Percentiles rank a stretch among this genome's conserved stretches.
Evolutionary conservation across 768 basidiomycete species (phyloP).

Genomic region (Dacryopinax primogenitus): DNA sequence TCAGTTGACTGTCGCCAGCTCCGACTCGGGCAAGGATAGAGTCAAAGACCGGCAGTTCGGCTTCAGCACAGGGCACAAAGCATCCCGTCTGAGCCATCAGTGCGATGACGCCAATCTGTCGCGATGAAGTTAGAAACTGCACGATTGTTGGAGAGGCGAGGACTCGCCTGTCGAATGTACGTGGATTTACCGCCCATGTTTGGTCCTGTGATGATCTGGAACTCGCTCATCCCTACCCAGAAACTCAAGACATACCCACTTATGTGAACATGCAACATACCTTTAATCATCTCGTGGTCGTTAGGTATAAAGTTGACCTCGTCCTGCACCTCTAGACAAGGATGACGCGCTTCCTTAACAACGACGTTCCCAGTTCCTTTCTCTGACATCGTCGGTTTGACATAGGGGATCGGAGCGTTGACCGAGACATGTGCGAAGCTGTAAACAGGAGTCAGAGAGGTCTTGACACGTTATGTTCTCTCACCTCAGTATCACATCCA

Average conservation of each 20-base stretch:
- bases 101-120: conserved; percentile 86
- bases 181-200: conserved; percentile 99
- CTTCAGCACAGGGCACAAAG: conserved; percentile 85
- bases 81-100: conserved; percentile 93
- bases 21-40: conserved; percentile 92
- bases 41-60: conserved; percentile 83
- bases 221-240: conserved; percentile 64
- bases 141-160: not conserved
- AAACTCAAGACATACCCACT: not conserved
- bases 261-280: conserved; percentile 27
- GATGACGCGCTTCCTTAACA: conserved; percentile 80
- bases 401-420: conserved; percentile 74
- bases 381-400: conserved; percentile 68
- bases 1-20: conserved; percentile 93
- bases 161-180: conserved; percentile 71
- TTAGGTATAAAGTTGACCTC: conserved; percentile 92
- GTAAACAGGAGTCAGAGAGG: conserved; percentile 8
- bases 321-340: conserved; percentile 92
- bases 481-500: conserved; percentile 85
- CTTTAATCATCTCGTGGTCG: conserved; percentile 87
- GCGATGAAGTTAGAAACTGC: conserved; percentile 11
- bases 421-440: conserved; percentile 89
- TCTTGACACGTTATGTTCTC: conserved; percentile 14
- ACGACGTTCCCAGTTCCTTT: conserved; percentile 73
- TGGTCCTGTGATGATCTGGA: conserved; percentile 94